Percentiles rank a stretch among this genome's conserved stretches.
Conservation (phyloP, 495 filamentous ascomycete species). For the Paragyromitra xinjiangensis region DNA sequence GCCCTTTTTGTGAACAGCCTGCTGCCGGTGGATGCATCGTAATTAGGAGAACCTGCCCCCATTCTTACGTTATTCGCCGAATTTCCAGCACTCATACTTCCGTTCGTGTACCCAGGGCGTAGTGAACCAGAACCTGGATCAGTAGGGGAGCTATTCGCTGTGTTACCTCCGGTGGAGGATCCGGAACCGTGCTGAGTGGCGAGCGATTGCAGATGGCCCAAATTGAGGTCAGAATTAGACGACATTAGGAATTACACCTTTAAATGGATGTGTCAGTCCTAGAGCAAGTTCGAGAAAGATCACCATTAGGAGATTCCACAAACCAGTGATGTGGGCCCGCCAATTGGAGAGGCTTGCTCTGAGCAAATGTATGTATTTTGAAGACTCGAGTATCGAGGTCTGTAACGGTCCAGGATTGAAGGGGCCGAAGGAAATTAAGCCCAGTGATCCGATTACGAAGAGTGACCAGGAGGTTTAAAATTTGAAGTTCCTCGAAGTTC, state of each 20-base stretch:
- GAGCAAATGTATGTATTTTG: conserved; percentile 46
- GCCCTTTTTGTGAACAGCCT: conserved; percentile 93
- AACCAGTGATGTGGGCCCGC: conserved; percentile 56
- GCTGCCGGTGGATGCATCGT: conserved; percentile 76
- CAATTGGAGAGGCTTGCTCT: conserved; percentile 55
- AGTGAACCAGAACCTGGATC: conserved; percentile 75
- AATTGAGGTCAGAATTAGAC: conserved; percentile 80
- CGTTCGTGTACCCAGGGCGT: conserved; percentile 76
- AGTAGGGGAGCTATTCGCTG: conserved; percentile 84
- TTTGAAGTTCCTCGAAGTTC: conserved; percentile 34
- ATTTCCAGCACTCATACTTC: conserved; percentile 70
- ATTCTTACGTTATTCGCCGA: conserved; percentile 79
- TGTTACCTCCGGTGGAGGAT: conserved; percentile 69
- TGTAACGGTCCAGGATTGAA: conserved; percentile 42
- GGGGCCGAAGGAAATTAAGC: conserved; percentile 44
- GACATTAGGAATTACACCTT: conserved; percentile 87
- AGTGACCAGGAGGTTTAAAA: conserved; percentile 26
- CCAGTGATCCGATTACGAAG: conserved; percentile 41
- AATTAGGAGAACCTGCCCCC: conserved; percentile 95
- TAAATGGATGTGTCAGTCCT: conserved; percentile 20
- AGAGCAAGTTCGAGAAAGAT: not conserved
- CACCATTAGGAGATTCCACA: conserved; percentile 20
- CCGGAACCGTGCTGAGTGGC: conserved; percentile 76
- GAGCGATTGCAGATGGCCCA: conserved; percentile 72
- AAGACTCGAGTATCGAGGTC: conserved; percentile 41